Percentiles rank a stretch among this genome's conserved stretches.
These are phyloP conservation scores for Candida railenensis DNA, from an alignment of 805 yeast species.

Conservation along the genomic window DNA sequence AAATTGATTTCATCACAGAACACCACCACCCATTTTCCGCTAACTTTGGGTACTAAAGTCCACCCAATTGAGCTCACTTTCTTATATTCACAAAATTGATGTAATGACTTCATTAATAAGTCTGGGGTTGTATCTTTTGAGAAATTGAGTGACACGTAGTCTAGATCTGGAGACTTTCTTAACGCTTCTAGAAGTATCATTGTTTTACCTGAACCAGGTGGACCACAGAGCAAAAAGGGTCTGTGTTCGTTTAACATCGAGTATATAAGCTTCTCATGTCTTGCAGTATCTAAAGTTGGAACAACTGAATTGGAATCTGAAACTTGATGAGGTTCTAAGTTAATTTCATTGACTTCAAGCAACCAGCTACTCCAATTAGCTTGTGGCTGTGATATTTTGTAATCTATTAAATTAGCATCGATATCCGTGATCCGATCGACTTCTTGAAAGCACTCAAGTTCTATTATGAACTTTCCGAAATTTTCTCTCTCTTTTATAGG, in stretches of 20 bases:
- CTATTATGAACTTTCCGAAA: slow-evolving; percentile 31
- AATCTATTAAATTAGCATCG: slow-evolving; percentile 30
- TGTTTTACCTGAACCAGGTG: slow-evolving; percentile 97
- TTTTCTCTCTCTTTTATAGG: slow-evolving; percentile 32
- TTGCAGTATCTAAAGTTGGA: slow-evolving; percentile 75
- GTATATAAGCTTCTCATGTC: slow-evolving; percentile 62
- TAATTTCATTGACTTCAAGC: slow-evolving; percentile 35
- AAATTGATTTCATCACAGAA: slow-evolving; percentile 92
- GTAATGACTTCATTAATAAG: slow-evolving; percentile 60
- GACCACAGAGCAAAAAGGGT: slow-evolving; percentile 82
- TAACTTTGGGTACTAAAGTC: slow-evolving; percentile 53
- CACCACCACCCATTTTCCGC: slow-evolving; percentile 71
- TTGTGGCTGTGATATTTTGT: slow-evolving; percentile 43
- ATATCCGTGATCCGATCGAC: slow-evolving; percentile 9
- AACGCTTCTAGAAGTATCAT: slow-evolving; percentile 80
- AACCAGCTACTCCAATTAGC: slow-evolving; percentile 47
- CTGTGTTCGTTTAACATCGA: slow-evolving; percentile 53
- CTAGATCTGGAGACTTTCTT: slow-evolving; percentile 54
- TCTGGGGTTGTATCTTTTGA: slow-evolving; percentile 75
- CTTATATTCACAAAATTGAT: slow-evolving; percentile 67
- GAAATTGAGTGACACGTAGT: slow-evolving; percentile 70
- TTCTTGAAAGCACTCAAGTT: slow-evolving; percentile 14
- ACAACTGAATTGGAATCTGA: slow-evolving; percentile 62
- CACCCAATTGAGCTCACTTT: slow-evolving; percentile 48
- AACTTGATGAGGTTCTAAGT: slow-evolving; percentile 60